A percentile compares a stretch with the other conserved stretches of the same genome.
phyloP scores from a whole-genome alignment of 345 rosid genomes.

The Kandelia obovata region DNA sequence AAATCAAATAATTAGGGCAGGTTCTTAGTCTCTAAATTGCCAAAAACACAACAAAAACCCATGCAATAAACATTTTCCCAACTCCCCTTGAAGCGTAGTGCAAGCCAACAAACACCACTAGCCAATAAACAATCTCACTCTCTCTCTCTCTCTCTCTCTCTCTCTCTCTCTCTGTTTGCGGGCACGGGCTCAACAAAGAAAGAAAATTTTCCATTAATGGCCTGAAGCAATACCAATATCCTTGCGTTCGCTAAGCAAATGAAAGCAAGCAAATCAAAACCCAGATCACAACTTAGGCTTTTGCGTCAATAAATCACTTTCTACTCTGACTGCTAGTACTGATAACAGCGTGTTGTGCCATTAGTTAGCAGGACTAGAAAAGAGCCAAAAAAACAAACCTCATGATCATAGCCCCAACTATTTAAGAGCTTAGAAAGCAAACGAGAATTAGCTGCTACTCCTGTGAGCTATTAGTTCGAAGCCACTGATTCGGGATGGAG shows the following conservation, averaged over 20 bases:
- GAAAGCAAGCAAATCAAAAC: slow-evolving; percentile 8
- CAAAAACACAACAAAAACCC: neutral
- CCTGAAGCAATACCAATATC: slow-evolving; percentile 39
- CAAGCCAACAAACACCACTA: slow-evolving; percentile 40
- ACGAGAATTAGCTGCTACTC: too few relatives aligned
- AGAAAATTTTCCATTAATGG: slow-evolving; percentile 32
- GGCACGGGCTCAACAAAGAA: neutral
- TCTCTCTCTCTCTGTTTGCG: slow-evolving; percentile 5
- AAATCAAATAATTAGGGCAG: too few relatives aligned
- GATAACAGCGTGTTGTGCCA: neutral
- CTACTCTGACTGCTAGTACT: neutral
- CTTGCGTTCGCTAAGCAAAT: slow-evolving; percentile 37
- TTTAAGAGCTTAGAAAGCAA: too few relatives aligned
- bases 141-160: slow-evolving; percentile 8
- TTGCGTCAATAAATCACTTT: neutral
- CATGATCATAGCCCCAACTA: too few relatives aligned
- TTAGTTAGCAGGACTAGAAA: neutral
- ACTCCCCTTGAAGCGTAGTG: slow-evolving; percentile 26
- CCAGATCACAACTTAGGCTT: neutral
- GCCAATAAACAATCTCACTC: neutral
- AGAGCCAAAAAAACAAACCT: too few relatives aligned
- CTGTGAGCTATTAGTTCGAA: too few relatives aligned
- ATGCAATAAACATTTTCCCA: neutral
- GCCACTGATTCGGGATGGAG: too few relatives aligned
- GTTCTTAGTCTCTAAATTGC: too few relatives aligned